Conservation (phyloP, 805 yeast genomes). For the Saccharomycopsis selenospora region DNA sequence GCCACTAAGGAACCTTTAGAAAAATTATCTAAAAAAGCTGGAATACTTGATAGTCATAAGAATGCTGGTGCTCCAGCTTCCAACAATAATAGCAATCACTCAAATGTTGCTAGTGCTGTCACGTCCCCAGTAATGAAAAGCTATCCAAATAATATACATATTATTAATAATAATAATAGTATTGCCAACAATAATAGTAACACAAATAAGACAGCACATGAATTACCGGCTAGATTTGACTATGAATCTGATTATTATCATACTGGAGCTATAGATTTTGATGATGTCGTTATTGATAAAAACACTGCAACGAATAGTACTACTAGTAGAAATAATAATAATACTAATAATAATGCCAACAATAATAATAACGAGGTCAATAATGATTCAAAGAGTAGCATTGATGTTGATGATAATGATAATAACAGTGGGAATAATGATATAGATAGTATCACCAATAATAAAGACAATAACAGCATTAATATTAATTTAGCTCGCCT, state of each 20-base stretch:
- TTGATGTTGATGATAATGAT: not conserved
- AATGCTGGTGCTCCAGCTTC: too few relatives aligned
- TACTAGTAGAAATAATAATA: not conserved
- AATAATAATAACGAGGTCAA: not conserved
- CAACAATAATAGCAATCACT: not conserved
- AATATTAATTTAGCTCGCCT: not conserved
- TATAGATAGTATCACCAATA: not conserved
- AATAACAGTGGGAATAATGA: not conserved
- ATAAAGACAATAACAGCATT: not conserved
- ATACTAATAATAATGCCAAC: not conserved
- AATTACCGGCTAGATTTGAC: not conserved
- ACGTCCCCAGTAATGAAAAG: not conserved
- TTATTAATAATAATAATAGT: too few relatives aligned
- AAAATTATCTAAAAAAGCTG: conserved; percentile 4
- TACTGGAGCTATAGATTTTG: not conserved
- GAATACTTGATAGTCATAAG: too few relatives aligned
- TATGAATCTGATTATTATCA: not conserved
- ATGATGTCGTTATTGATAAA: conserved; percentile 1
- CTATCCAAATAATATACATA: not conserved
- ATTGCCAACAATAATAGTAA: not conserved
- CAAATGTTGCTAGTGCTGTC: not conserved
- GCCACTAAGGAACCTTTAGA: conserved; percentile 18
- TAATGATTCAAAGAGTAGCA: not conserved
- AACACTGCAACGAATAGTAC: not conserved
- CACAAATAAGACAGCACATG: not conserved